A percentile compares a stretch with the other conserved stretches of the same genome.
phyloP scores from a whole-genome alignment of 257 asterid genomes.

The Primulina huaijiensis region DNA sequence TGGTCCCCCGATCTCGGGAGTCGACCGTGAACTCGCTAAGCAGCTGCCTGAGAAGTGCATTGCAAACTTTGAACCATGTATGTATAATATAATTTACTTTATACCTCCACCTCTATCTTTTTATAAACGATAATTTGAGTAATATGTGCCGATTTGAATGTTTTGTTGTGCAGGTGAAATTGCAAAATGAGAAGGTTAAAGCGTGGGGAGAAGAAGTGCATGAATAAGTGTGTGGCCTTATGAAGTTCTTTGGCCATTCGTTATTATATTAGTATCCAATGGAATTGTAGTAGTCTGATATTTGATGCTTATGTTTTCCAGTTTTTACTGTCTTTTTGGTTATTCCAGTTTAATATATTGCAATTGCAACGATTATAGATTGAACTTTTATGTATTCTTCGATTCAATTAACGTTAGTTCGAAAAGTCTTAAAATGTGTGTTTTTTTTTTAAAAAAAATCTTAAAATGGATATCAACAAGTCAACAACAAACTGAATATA shows the following conservation, averaged over 20 bases:
- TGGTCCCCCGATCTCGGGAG: constrained; percentile 94
- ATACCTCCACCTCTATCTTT: neutral
- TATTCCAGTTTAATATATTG: neutral
- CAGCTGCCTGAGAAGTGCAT: constrained; percentile 87
- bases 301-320: neutral
- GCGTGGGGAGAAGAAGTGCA: constrained; percentile 16
- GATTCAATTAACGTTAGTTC: no score
- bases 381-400: neutral
- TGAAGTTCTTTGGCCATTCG: neutral
- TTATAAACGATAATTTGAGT: no score
- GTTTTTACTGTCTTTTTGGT: no score
- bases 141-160: neutral
- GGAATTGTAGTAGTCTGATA: no score
- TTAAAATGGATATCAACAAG: neutral
- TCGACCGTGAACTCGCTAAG: constrained; percentile 72
- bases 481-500: neutral
- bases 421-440: no score
- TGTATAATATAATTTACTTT: neutral
- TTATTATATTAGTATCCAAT: no score
- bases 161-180: constrained; percentile 48
- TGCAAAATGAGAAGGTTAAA: constrained; percentile 25
- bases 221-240: constrained; percentile 18
- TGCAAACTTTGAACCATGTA: constrained; percentile 82
- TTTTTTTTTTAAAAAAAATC: no score
- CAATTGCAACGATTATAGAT: neutral